Evolutionary conservation across 257 asterid species (phyloP), one percentile per base, ranked within the genome.

Genomic region (Jacaranda mimosifolia): DNA sequence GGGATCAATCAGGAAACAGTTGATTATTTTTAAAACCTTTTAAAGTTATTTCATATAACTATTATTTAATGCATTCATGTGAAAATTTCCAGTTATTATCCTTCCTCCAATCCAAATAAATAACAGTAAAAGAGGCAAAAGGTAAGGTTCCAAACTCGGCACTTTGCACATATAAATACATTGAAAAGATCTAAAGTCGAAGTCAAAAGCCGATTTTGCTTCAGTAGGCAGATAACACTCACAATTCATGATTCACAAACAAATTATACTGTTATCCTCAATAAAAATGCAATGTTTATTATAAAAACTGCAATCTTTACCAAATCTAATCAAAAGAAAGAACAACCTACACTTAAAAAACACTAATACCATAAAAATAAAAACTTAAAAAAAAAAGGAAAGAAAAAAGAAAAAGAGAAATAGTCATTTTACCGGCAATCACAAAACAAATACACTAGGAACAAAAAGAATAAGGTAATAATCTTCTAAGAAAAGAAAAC

Each of bases 291-390:
- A 72, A 65, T 49, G 5, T 57, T 60, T 35, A 60, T 60, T 19
- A 55, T 4, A 65, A 48, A 65, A 74, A 69, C 68, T 8, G n/a
- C 74, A 73, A 79, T 73, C 67, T 73, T 43, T 62, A 71, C 71
- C 63, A 69, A 69, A 32, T 64, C 46, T 18, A 80, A 46, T n/a
- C 62, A 81, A 56, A 65, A 76, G 36, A 21, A 59, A 75, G 17
- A 64, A 39, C 12, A 79, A 7, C 70, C 65, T 11, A 51, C 77
- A 68, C n/a, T 58, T 73, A 68, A 53, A 55, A 69, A 36, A 59
- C 64, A 63, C 10, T 15, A 43, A 64, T 60, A n/a, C n/a, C 59
- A 75, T n/a, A 35, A 72, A 55, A 40, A 32, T 46, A 67, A 26
- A n/a, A n/a, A n/a, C n/a, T n/a, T n/a, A n/a, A n/a, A n/a, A n/a